Conservation (phyloP, 805 yeast genomes). For the Yamadazyma laniorum region DNA sequence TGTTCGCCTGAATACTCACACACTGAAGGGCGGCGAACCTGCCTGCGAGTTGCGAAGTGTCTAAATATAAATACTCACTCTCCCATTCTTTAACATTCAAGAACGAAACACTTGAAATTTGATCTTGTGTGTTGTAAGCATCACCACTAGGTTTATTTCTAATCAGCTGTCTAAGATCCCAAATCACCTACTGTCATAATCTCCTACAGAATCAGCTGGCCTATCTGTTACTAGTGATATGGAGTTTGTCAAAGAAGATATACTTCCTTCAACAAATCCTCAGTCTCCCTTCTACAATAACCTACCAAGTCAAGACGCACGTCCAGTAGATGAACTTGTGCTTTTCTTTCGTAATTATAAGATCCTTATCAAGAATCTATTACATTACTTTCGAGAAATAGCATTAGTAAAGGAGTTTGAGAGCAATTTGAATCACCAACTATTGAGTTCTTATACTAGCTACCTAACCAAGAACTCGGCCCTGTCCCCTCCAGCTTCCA, state of each 20-base stretch:
- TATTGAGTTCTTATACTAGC: conserved; percentile 34
- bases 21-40: too few relatives aligned
- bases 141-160: too few relatives aligned
- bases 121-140: too few relatives aligned
- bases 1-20: too few relatives aligned
- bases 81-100: too few relatives aligned
- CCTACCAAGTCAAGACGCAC: conserved; percentile 37
- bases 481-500: conserved; percentile 11
- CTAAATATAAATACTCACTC: too few relatives aligned
- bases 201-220: too few relatives aligned
- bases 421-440: conserved; percentile 34
- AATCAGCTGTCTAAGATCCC: too few relatives aligned
- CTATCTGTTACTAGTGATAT: too few relatives aligned
- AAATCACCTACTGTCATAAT: too few relatives aligned
- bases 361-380: conserved; percentile 35
- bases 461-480: background rate
- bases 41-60: too few relatives aligned
- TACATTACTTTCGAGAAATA: conserved; percentile 41
- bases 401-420: conserved; percentile 49
- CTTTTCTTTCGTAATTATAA: conserved; percentile 41
- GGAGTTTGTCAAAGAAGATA: conserved; percentile 17
- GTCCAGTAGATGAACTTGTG: conserved; percentile 39
- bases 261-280: conserved; percentile 33
- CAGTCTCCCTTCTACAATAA: conserved; percentile 38
- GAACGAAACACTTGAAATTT: too few relatives aligned